A percentile compares a stretch with the other conserved stretches of the same genome.
Evolutionary conservation across 192 early-diverging fungal genomes (phyloP).

Genomic region (Linnemannia elongata): DNA sequence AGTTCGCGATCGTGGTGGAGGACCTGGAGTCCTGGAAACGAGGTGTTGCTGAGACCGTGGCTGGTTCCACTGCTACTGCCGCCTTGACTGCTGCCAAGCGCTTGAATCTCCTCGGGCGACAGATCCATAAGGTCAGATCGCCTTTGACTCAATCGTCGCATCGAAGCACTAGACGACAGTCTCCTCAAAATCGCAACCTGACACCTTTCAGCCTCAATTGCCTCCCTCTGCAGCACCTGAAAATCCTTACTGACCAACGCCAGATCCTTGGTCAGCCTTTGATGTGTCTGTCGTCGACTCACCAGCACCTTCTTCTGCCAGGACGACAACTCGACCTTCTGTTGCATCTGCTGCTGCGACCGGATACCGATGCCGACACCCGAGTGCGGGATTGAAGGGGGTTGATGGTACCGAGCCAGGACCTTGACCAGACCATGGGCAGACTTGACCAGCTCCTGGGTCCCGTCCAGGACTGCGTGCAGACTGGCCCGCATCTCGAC

Average conservation of each 20-base stretch:
- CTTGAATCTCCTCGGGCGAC: slow-evolving; percentile 33
- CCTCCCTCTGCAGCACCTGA: slow-evolving; percentile 42
- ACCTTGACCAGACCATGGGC: slow-evolving; percentile 32
- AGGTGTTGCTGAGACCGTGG: background rate
- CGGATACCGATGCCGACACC: slow-evolving; percentile 4
- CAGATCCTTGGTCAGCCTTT: slow-evolving; percentile 43
- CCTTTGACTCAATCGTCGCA: slow-evolving; percentile 17
- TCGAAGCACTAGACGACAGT: slow-evolving; percentile 40
- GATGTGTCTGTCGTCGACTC: slow-evolving; percentile 41
- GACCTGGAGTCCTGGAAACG: background rate
- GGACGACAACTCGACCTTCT: background rate
- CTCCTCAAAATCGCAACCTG: slow-evolving; percentile 42
- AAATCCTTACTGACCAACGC: slow-evolving; percentile 33
- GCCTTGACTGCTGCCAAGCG: background rate
- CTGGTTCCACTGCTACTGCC: background rate
- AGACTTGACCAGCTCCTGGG: slow-evolving; percentile 51
- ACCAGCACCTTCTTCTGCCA: slow-evolving; percentile 29
- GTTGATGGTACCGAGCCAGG: slow-evolving; percentile 43
- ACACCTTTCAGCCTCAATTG: slow-evolving; percentile 28
- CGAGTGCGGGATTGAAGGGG: slow-evolving; percentile 3
- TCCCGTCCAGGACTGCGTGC: slow-evolving; percentile 33
- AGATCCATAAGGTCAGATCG: slow-evolving; percentile 41
- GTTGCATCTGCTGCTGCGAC: background rate
- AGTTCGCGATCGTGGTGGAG: slow-evolving; percentile 39
- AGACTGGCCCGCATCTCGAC: slow-evolving; percentile 38